A percentile compares a stretch with the other conserved stretches of the same genome.
These are phyloP conservation scores for Brachypodium distachyon DNA, from an alignment of 202 grass and related monocot genomes.

Conservation along the genomic window DNA sequence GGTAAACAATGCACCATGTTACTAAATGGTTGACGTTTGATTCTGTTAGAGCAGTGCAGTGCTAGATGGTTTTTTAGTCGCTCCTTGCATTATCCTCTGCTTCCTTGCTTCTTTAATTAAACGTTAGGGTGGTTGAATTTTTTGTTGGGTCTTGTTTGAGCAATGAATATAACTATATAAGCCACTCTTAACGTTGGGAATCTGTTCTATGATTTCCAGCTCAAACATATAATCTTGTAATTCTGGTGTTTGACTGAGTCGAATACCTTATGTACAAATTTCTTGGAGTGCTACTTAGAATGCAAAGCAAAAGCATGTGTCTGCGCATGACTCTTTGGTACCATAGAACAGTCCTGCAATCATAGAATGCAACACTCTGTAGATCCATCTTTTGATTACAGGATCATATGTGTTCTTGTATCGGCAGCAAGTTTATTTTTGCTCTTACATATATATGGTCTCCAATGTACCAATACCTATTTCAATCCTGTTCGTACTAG, in stretches of 20 bases:
- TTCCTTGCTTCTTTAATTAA: background rate
- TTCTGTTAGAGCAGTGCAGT: background rate
- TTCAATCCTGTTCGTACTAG: background rate
- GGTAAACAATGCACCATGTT: background rate
- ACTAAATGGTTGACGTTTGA: background rate
- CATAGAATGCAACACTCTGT: background rate
- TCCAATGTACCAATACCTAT: background rate
- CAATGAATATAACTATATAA: background rate
- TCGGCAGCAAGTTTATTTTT: background rate
- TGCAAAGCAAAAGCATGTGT: background rate
- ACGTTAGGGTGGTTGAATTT: background rate
- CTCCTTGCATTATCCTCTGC: background rate
- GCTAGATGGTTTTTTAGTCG: background rate
- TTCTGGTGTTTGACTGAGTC: background rate
- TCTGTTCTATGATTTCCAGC: background rate
- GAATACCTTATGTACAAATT: background rate
- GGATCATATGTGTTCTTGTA: background rate
- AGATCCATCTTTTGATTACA: background rate
- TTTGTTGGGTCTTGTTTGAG: background rate
- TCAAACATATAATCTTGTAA: background rate
- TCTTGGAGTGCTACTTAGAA: background rate
- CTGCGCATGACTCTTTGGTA: background rate
- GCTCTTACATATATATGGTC: background rate
- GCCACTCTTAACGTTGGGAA: background rate
- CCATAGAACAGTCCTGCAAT: background rate